Evolutionary conservation across 495 filamentous ascomycete species (phyloP).

Genomic region (Aspergillus egyptiacus): DNA sequence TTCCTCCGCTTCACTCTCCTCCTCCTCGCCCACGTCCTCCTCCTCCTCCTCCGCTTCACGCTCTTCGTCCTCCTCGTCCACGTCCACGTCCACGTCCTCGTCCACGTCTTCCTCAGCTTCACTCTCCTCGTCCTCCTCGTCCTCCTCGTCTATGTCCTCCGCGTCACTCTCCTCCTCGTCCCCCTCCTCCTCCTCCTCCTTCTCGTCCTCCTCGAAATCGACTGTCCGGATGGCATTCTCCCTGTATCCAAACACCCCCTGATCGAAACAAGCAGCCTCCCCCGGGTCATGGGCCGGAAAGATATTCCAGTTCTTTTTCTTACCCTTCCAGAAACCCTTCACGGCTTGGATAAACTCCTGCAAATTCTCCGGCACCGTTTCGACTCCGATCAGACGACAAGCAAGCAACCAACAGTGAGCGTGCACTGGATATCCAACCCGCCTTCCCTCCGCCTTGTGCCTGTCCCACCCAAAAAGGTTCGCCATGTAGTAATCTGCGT

Average conservation of each 20-base stretch:
- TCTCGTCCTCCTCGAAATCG: too few species aligned
- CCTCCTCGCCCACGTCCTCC: too few species aligned
- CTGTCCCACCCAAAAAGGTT: background rate
- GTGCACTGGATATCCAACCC: constrained; percentile 7
- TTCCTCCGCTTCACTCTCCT: too few species aligned
- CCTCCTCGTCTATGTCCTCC: too few species aligned
- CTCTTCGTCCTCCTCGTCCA: too few species aligned
- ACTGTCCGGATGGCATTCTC: background rate
- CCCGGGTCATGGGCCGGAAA: background rate
- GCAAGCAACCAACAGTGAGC: constrained; percentile 10
- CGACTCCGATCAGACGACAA: constrained; percentile 3
- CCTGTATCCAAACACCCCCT: background rate
- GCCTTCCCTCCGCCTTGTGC: constrained; percentile 5
- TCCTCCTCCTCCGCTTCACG: too few species aligned
- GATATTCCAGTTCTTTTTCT: background rate
- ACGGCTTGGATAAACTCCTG: background rate
- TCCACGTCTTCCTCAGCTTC: too few species aligned
- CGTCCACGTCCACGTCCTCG: too few species aligned
- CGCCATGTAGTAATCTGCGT: constrained; percentile 1
- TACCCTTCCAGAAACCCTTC: background rate
- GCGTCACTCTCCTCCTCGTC: too few species aligned
- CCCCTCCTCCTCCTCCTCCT: too few species aligned
- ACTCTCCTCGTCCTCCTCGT: too few species aligned
- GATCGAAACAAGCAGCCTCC: background rate
- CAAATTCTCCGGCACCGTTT: background rate